These are phyloP conservation scores for Gossypium davidsonii DNA, from an alignment of 441 rosid genomes.

Conservation along the genomic window DNA sequence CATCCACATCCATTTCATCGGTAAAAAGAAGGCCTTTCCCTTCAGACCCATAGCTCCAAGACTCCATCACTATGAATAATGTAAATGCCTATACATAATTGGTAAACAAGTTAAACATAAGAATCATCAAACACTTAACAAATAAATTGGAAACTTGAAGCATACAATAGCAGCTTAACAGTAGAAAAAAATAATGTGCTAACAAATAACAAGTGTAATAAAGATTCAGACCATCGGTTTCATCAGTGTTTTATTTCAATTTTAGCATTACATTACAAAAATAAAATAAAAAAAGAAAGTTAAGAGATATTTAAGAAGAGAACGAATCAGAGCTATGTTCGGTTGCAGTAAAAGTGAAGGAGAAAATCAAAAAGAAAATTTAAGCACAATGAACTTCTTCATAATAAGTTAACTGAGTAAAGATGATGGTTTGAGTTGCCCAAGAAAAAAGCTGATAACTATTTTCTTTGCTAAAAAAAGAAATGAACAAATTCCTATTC, in stretches of 20 bases:
- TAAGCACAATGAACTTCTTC: neutral
- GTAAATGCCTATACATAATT: neutral
- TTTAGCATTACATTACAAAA: neutral
- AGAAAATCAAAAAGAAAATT: neutral
- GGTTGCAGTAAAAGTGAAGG: neutral
- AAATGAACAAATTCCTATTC: neutral
- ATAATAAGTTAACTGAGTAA: neutral
- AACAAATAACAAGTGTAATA: neutral
- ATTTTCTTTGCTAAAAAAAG: no score
- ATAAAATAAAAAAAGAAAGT: neutral
- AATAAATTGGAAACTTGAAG: neutral
- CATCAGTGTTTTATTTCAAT: neutral
- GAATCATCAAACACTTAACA: neutral
- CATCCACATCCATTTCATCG: constrained; percentile 28
- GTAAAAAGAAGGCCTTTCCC: constrained; percentile 24
- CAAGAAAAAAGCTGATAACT: neutral
- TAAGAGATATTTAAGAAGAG: neutral
- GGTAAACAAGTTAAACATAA: neutral
- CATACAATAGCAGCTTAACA: neutral
- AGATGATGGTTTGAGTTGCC: neutral
- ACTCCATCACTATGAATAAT: constrained; percentile 32
- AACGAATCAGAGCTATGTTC: constrained; percentile 1
- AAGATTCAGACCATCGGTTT: neutral
- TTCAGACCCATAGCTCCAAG: constrained; percentile 42
- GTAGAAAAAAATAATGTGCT: neutral